Conservation (phyloP, 2,329 filamentous ascomycete species). For the Diaporthe aspalathi region DNA sequence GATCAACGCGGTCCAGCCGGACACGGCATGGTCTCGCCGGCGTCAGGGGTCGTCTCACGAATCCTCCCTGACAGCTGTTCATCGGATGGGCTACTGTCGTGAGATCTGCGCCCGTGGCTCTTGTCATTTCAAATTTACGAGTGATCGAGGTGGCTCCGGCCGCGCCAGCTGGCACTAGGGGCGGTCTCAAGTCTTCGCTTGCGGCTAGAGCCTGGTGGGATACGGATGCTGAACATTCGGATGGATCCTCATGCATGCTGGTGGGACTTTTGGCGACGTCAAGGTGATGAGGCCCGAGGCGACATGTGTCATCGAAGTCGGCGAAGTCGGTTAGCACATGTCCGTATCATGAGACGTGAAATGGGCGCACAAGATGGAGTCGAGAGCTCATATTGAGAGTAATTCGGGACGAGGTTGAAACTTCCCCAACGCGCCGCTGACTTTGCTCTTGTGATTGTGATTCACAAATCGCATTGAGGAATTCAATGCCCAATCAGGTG, state of each 20-base stretch:
- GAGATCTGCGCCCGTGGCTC: slow-evolving; percentile 9
- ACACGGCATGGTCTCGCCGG: slow-evolving; percentile 16
- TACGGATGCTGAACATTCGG: slow-evolving; percentile 21
- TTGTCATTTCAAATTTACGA: slow-evolving; percentile 14
- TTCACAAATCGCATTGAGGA: neutral
- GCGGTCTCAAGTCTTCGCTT: slow-evolving; percentile 28
- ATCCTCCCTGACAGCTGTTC: slow-evolving; percentile 13
- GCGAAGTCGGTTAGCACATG: neutral
- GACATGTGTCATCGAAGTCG: neutral
- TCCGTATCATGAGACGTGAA: slow-evolving; percentile 3
- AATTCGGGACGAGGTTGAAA: slow-evolving; percentile 11
- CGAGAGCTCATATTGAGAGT: neutral
- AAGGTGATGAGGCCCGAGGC: neutral
- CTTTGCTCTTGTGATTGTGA: neutral
- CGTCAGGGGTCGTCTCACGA: slow-evolving; percentile 25
- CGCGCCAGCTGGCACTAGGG: slow-evolving; percentile 19
- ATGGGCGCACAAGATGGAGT: neutral
- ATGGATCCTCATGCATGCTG: slow-evolving; percentile 15
- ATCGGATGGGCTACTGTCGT: slow-evolving; percentile 19
- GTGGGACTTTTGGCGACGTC: neutral
- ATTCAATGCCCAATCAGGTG: neutral
- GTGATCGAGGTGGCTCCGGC: neutral
- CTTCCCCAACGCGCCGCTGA: slow-evolving; percentile 4
- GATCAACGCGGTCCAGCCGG: slow-evolving; percentile 1
- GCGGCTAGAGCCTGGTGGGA: slow-evolving; percentile 15